Percentiles rank a stretch among this genome's conserved stretches.
Evolutionary conservation across 2,329 filamentous ascomycete genomes (phyloP).

Genomic region (Emericellopsis cladophorae): DNA sequence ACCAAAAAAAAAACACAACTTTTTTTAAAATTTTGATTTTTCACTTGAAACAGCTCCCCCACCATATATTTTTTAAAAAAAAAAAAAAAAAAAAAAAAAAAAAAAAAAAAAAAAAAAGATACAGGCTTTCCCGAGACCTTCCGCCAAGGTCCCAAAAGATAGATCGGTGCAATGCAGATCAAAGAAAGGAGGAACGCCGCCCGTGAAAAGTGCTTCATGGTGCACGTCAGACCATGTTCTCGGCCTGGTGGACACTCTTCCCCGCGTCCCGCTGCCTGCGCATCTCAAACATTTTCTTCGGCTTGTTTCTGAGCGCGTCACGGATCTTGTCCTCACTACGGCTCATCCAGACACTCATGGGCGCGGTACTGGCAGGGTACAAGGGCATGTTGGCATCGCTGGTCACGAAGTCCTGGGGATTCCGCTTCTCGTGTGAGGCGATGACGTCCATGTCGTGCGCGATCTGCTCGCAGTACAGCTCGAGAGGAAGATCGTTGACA

Average conservation of each 20-base stretch:
- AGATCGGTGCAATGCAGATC: too few species aligned
- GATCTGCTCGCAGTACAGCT: constrained; percentile 65
- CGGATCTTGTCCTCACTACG: constrained; percentile 25
- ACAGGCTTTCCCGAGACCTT: too few species aligned
- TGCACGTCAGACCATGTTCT: constrained; percentile 3
- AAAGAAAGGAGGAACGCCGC: too few species aligned
- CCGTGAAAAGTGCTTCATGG: too few species aligned
- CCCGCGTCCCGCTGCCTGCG: constrained; percentile 3
- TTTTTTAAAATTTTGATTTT: too few species aligned
- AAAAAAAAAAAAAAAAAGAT: too few species aligned
- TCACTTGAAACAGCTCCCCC: too few species aligned
- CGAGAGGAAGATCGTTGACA: constrained; percentile 70
- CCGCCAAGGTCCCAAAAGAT: too few species aligned
- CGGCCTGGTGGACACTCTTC: constrained; percentile 1
- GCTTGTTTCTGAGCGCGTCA: constrained; percentile 25
- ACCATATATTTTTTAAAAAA: too few species aligned
- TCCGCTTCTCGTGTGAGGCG: constrained; percentile 32
- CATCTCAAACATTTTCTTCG: constrained; percentile 21
- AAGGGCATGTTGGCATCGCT: constrained; percentile 35
- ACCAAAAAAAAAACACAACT: too few species aligned
- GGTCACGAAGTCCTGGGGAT: constrained; percentile 17
- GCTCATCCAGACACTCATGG: constrained; percentile 23
- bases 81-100: too few species aligned
- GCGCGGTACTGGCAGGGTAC: constrained; percentile 36
- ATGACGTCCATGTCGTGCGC: constrained; percentile 64